Evolutionary conservation across 208 protist genomes (phyloP).

Genomic region (Sergeia podlipaevii): DNA sequence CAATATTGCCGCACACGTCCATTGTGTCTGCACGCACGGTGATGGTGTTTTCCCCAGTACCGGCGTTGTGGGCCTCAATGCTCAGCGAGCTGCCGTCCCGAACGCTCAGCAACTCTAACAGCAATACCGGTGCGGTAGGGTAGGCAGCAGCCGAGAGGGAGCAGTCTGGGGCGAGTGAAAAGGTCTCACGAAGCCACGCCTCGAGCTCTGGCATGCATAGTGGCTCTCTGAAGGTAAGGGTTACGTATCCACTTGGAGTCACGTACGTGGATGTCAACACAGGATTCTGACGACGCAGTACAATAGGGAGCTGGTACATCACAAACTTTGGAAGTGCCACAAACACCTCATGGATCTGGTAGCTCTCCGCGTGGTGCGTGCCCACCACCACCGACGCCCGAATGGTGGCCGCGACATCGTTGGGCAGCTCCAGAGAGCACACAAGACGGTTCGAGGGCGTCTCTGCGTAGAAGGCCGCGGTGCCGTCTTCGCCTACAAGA

Average conservation of each 20-base stretch:
- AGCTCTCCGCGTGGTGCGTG: conserved; percentile 35
- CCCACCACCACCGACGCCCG: conserved; percentile 85
- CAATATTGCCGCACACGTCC: conserved; percentile 77
- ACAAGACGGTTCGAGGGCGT: conserved; percentile 35
- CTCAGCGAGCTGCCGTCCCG: conserved; percentile 49
- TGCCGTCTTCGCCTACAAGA: conserved; percentile 20
- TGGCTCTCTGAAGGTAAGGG: conserved; percentile 41
- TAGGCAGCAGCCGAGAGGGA: conserved; percentile 20
- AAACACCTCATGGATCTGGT: conserved; percentile 82
- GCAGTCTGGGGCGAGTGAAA: conserved; percentile 26
- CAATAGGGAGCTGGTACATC: conserved; percentile 55
- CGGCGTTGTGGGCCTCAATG: conserved; percentile 34
- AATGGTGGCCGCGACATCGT: conserved; percentile 55
- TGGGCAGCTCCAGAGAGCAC: conserved; percentile 50
- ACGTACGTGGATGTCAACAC: conserved; percentile 5
- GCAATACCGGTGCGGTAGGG: conserved; percentile 20
- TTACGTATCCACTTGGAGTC: conserved; percentile 29
- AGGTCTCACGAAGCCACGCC: conserved; percentile 46
- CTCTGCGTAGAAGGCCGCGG: conserved; percentile 33
- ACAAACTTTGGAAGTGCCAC: conserved; percentile 81
- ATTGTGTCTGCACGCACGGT: conserved; percentile 74
- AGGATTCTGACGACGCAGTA: conserved; percentile 2
- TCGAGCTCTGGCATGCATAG: conserved; percentile 30
- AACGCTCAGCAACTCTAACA: conserved; percentile 56
- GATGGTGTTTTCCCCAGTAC: conserved; percentile 18